Evolutionary conservation across 2,329 filamentous ascomycete species (phyloP), one percentile per base, ranked within the genome.

Genomic region (Neopestalotiopsis sp.): DNA sequence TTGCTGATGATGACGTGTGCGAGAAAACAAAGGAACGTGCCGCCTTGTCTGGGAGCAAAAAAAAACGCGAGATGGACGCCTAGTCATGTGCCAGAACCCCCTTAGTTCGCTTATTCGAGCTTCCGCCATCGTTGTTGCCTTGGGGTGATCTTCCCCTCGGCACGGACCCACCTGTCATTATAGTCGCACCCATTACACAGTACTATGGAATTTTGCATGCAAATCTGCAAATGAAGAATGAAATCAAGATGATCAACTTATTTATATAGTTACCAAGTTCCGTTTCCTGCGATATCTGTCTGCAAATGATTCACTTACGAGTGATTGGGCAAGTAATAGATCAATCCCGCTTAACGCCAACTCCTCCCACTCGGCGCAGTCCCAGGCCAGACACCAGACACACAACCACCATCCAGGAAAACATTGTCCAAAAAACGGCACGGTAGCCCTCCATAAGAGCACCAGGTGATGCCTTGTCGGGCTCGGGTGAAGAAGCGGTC

Each of bases 341-440:
- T 58, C 3, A 66, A 66, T 66, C 63, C 63, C 42, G 5, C 63
- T 66, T 66, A 9, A 40, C 28, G 10, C 63, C 63, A n/a, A 66
- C 32, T n/a, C 49, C 32, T 56, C 32, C 63, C 4, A 57, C 49
- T 17, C 49, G 20, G 17, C 63, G 20, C 56, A 67, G 30, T 12
- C 65, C 65, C 12, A 67, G 6, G 2, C 40, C 17, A 4, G 28
- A 38, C 4, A 61, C 32, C 53, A 67, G 10, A n/a, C 30, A 59
- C 3, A 42, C 30, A 12, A 45, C n/a, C 53, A 67, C 20, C 53
- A 56, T 59, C 30, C 28, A 59, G 34, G 28, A 53, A 4, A 59
- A 68, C 45, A 42, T 68, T 7, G 68, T 67, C 68, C 66, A 71
- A 59, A 71, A 71, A n/a, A 53, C 64, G 12, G 64, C 70, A 10